Base-by-base conservation (phyloP, 2,329 filamentous ascomycete genomes). In the Pyrenochaeta sp. region DNA sequence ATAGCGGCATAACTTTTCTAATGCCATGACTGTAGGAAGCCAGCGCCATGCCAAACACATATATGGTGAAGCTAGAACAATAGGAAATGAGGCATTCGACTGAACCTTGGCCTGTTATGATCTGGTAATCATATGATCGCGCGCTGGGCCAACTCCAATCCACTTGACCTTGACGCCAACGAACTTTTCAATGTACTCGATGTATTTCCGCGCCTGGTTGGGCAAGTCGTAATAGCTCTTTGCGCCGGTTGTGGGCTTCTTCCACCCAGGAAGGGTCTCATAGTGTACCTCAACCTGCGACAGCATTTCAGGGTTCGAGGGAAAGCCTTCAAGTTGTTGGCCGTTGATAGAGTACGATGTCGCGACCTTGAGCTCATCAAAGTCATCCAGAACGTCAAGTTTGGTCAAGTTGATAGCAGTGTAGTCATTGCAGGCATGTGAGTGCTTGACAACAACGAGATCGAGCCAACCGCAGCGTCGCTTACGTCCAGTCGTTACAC, bases 281-380 rank as follows among this genome's bases (percentile, higher is more conserved):
- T 92, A 92, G 37, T 86, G 82, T 19, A 91, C 86, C 69, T 90
- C 84, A 53, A 86, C 83, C 51, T 81, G 80, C 28, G 84, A 84
- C 15, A 92, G 80, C 36, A 84, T 74, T 42, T 82, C 78, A 15
- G 87, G 82, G 68, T 90, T 85, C 7, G 88, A 87, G 4, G 87
- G 90, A 83, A 90, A 92, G 12, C 83, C 86, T 19, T 85, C 81
- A 10, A 90, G 76, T 54, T 80, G 78, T 69, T 84, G 72, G 43
- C 85, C 86, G 50, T 85, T 83, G 71, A 85, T 66, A 12, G 81
- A 81, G 80, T 96, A 96, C 2, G 86, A 88, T 13, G 90, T 86
- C 19, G 90, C 90, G 50, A 91, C 83, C 76, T 93, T 91, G 78
- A 96, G 85, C 70, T 87, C 88, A 9, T 86, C 82, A 74, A 96